phyloP scores from a whole-genome alignment of 1,284 basidiomycete genomes.

The Naganishia albida region DNA sequence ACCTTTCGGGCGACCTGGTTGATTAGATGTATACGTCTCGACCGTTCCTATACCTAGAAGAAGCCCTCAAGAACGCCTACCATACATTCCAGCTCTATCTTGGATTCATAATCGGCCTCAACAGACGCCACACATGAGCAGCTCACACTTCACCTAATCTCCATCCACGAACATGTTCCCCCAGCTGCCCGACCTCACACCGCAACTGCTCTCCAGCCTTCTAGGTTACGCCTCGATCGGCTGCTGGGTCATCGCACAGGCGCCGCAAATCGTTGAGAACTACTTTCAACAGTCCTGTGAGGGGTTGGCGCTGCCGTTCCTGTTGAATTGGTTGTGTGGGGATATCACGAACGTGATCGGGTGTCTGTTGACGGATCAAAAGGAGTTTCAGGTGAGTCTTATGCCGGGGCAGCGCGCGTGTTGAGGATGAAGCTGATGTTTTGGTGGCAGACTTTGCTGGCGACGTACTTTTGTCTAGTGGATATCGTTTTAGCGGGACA shows the following conservation, averaged over 20 bases:
- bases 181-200: conserved; percentile 6
- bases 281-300: conserved; percentile 71
- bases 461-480: conserved; percentile 79
- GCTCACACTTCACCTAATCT: not conserved
- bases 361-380: conserved; percentile 83
- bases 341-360: conserved; percentile 85
- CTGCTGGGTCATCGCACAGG: conserved; percentile 89
- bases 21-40: too few species aligned
- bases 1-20: too few species aligned
- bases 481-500: conserved; percentile 73
- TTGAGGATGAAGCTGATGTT: not conserved
- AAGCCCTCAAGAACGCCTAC: too few species aligned
- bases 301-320: conserved; percentile 82
- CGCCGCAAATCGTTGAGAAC: conserved; percentile 89
- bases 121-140: conserved; percentile 3
- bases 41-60: too few species aligned
- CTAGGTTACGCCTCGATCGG: conserved; percentile 75
- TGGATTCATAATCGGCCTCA: not conserved
- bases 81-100: not conserved
- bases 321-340: conserved; percentile 85
- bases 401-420: not conserved
- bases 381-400: conserved; percentile 81
- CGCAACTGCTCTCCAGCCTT: conserved; percentile 47
- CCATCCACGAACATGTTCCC: conserved; percentile 7
- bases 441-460: conserved; percentile 71